Base-by-base conservation (phyloP, 176 grass and related monocot species). In the Elaeis guineensis region DNA sequence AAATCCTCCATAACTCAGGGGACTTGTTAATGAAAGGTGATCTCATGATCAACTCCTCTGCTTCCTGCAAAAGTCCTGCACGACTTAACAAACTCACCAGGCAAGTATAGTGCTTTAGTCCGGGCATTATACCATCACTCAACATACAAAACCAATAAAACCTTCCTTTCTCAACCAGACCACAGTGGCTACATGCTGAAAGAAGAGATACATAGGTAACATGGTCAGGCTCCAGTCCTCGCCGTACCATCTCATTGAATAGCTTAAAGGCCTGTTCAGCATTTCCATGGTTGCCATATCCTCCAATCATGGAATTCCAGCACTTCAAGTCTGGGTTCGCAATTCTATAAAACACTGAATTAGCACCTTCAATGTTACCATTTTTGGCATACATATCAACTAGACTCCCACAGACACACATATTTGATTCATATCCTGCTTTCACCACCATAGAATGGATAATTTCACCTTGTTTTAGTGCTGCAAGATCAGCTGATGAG, bases 261-360 rank as follows among this genome's bases (percentile, higher is more conserved):
- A 88, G 62, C 62, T 75, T 82, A 55, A 96, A 96, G 57, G 83
- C 86, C 62, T 77, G 64, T 70, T 87, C 77, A 66, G 80, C 82
- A 77, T 79, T 69, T 19, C 80, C 86, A 29, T 82, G 56, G 64
- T 80, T 90, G 19, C 80, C 92, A 72, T 82, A 90, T 51, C 74
- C 92, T 50, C 83, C 80, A 70, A 90, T 87, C 58, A 96, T 85
- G 8, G 83, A 82, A 96, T 90, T 96, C 86, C 86, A 90, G 69
- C 92, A 90, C 74, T 90, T 85, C 72, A 90, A 66, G 78, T 96
- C 86, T 18, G 83, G 72, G 50, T 85, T 74, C 7, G 18, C n/a
- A 70, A 88, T 49, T 49, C 63, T 67, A 57, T 21, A 70, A 67
- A 96, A 96, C 49, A 90, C 51, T 39, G 63, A 69, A 61, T 57